These are phyloP conservation scores for Zasmidium citrigriseum DNA, from an alignment of 2,329 filamentous ascomycete species.

Conservation along the genomic window DNA sequence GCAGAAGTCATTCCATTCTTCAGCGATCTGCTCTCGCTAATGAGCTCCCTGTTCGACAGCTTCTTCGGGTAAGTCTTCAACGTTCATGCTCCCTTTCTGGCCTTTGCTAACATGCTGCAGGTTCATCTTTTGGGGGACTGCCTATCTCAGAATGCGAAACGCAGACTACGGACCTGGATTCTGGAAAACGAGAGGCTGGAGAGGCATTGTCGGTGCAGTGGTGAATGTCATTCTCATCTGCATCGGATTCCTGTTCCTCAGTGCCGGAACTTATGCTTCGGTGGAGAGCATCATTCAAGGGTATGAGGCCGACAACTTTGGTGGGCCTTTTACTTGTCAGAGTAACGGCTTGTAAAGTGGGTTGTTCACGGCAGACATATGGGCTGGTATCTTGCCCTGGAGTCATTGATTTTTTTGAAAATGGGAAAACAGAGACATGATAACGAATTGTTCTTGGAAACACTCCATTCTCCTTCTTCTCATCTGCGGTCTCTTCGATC, in stretches of 20 bases:
- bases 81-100: not conserved
- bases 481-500: too few relatives aligned
- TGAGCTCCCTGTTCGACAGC: constrained; percentile 88
- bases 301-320: constrained; percentile 65
- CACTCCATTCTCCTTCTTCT: too few relatives aligned
- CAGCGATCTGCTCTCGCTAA: constrained; percentile 69
- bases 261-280: constrained; percentile 73
- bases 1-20: constrained; percentile 95
- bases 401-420: too few relatives aligned
- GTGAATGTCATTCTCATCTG: constrained; percentile 73
- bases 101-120: not conserved
- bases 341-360: constrained; percentile 55
- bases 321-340: constrained; percentile 73
- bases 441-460: too few relatives aligned
- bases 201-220: constrained; percentile 55
- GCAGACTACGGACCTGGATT: constrained; percentile 61
- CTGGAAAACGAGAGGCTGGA: constrained; percentile 55
- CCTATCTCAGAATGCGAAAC: constrained; percentile 73
- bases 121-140: constrained; percentile 95
- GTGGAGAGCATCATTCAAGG: constrained; percentile 74
- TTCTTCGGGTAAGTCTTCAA: constrained; percentile 64
- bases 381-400: not conserved
- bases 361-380: not conserved
- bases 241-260: constrained; percentile 79
- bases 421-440: too few relatives aligned